Base-by-base conservation (phyloP, 345 rosid genomes). In the Acer campestre region DNA sequence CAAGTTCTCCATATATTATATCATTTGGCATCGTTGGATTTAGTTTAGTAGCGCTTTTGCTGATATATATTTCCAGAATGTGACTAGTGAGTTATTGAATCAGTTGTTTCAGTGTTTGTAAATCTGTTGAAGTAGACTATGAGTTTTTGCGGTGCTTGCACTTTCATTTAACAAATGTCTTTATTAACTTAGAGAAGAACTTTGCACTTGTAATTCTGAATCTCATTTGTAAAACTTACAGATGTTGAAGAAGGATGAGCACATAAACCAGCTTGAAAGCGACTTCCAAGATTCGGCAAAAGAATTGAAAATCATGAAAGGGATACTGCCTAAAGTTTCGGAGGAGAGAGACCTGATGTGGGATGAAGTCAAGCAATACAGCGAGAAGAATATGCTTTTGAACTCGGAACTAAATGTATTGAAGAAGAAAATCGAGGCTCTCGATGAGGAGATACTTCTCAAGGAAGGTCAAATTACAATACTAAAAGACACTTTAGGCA, bases 401-500 rank as follows among this genome's bases (percentile, higher is more conserved):
- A 90, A 86, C 83, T 88, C 90, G 1, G 97, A 97, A 89, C 86
- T 88, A 31, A 85, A 84, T 31, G 22, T 63, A 25, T 80, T 94
- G 81, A 97, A 86, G 84, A 92, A 82, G 81, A 90, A 86, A 84
- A 81, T 93, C 23, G 97, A 94, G 65, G 78, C 78, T 64, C 82
- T 94, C 56, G 98, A 97, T 38, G 98, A 93, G 81, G 97, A 89
- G 46, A 76, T 93, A 14, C 92, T 89, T 46, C 73, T 92, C 80
- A 97, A 91, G 85, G 99, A 94, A 88, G 98, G 99, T 18, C 91
- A 96, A 80, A 92, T 96, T 77, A 91, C 95, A 58, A 94, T 96
- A 75, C 84, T 94, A 38, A 92, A 90, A 80, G 99, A 97, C 85
- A 71, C 90, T 51, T 56, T 94, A 6, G 83, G 89, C 75, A 87